Base-by-base conservation (phyloP, 2,329 filamentous ascomycete genomes). In the Penicillium capsulatum region DNA sequence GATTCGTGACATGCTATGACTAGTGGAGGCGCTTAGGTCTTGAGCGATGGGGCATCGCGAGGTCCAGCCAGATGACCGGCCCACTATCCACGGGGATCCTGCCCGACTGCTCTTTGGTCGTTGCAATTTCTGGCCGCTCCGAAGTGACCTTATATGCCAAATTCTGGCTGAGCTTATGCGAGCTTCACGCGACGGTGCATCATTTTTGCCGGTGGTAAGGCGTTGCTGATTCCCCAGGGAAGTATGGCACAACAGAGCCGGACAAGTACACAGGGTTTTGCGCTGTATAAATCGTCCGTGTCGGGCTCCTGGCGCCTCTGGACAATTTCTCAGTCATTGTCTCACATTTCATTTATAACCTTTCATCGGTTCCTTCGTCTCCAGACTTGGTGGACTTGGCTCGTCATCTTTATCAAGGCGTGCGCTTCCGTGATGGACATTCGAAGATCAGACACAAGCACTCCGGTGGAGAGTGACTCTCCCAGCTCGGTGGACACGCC, bases 401-500 rank as follows among this genome's bases (percentile, higher is more conserved):
- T 31, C 15, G 29, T 13, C 29, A 17, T 17, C 28, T 7, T 28
- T 28, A 11, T 17, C 36, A 44, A 31, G 37, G 37, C 42, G 43
- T 37, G 34, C 29, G n/a, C n/a, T n/a, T n/a, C n/a, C n/a, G n/a
- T n/a, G 40, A 63, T 63, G 54, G 57, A 58, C 20, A 63, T 47
- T 36, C 53, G 43, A 31, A 55, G 44, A 31, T 63, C 60, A 17
- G 52, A 60, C 34, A 46, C 52, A 29, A 59, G 54, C 45, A 63
- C 60, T 44, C 60, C 60, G 19, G 40, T 50, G 39, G 59, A 57
- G 46, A 48, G 49, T 38, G 51, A 52, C 10, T 64, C 57, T 32
- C 61, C 60, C 24, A 42, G 31, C 17, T 52, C 47, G 26, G 44
- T 58, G 31, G 56, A 63, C 39, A 73, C 70, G n/a, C 71, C 71